Evolutionary conservation across 2,329 filamentous ascomycete genomes (phyloP).

Genomic region (Lasiodiplodia sp.): DNA sequence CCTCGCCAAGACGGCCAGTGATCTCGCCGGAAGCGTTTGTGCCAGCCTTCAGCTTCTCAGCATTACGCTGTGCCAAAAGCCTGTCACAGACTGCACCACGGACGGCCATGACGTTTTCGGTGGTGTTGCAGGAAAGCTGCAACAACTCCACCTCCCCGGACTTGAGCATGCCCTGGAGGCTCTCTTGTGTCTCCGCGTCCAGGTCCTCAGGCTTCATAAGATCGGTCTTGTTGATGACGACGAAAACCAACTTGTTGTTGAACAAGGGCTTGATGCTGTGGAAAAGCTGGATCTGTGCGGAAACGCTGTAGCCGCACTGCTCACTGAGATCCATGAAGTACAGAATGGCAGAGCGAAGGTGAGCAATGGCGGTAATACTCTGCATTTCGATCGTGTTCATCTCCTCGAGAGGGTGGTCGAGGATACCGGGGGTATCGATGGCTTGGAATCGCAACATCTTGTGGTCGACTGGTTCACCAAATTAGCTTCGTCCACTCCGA

Average conservation of each 20-base stretch:
- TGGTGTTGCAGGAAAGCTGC: constrained; percentile 92
- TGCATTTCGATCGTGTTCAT: constrained; percentile 99
- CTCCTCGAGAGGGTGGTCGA: constrained; percentile 96
- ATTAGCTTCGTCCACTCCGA: constrained; percentile 67
- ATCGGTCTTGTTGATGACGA: constrained; percentile 99
- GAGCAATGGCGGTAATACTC: constrained; percentile 95
- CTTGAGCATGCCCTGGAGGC: constrained; percentile 82
- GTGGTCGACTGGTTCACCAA: constrained; percentile 81
- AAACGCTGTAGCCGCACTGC: constrained; percentile 93
- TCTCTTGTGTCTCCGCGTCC: constrained; percentile 76
- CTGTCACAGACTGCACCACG: constrained; percentile 96
- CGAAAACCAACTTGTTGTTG: constrained; percentile 94
- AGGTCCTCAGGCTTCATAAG: constrained; percentile 87
- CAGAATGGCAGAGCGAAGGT: constrained; percentile 90
- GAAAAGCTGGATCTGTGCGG: constrained; percentile 93
- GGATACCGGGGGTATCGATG: constrained; percentile 97
- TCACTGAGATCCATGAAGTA: constrained; percentile 99
- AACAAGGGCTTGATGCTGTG: constrained; percentile 97
- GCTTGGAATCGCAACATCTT: constrained; percentile 91
- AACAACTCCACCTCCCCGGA: constrained; percentile 90
- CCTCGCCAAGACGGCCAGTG: constrained; percentile 84
- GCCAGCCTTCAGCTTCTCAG: constrained; percentile 91
- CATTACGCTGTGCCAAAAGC: constrained; percentile 89
- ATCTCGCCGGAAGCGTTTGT: constrained; percentile 79
- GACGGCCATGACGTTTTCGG: constrained; percentile 91